These are phyloP conservation scores for Rhynchosporium agropyri DNA, from an alignment of 2,329 filamentous ascomycete genomes.

Conservation along the genomic window DNA sequence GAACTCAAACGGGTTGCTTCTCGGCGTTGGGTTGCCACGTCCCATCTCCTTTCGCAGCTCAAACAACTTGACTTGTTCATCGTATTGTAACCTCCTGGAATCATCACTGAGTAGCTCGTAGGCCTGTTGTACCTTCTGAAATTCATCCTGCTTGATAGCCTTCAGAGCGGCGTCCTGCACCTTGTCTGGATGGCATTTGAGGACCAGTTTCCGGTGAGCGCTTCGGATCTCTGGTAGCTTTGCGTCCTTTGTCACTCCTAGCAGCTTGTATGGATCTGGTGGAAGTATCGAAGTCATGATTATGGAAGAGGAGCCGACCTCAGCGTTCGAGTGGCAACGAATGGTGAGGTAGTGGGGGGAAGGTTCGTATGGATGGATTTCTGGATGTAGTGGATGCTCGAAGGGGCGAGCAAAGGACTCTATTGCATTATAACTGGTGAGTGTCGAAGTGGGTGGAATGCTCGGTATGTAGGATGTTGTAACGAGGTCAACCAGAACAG, in stretches of 20 bases:
- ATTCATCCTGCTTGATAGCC: slow-evolving; percentile 79
- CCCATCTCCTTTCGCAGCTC: slow-evolving; percentile 57
- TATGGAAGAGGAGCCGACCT: slow-evolving; percentile 18
- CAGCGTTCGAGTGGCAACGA: slow-evolving; percentile 26
- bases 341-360: slow-evolving; percentile 18
- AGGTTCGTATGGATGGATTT: slow-evolving; percentile 17
- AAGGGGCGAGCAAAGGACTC: slow-evolving; percentile 27
- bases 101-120: slow-evolving; percentile 90
- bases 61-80: slow-evolving; percentile 70
- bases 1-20: slow-evolving; percentile 49
- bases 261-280: slow-evolving; percentile 74
- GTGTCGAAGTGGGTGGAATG: slow-evolving; percentile 10
- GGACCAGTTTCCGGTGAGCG: slow-evolving; percentile 81
- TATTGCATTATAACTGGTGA: slow-evolving; percentile 33
- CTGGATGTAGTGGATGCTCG: slow-evolving; percentile 26
- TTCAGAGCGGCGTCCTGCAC: slow-evolving; percentile 70
- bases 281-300: slow-evolving; percentile 38
- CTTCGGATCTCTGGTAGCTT: slow-evolving; percentile 72
- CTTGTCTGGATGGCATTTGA: slow-evolving; percentile 92
- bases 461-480: slow-evolving; percentile 7
- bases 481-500: slow-evolving; percentile 11
- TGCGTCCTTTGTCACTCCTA: slow-evolving; percentile 75
- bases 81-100: slow-evolving; percentile 71
- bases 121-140: slow-evolving; percentile 88
- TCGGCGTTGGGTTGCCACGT: slow-evolving; percentile 49